A percentile compares a stretch with the other conserved stretches of the same genome.
These are phyloP conservation scores for Ogataea paraovalis DNA, from an alignment of 805 yeast genomes.

Conservation along the genomic window DNA sequence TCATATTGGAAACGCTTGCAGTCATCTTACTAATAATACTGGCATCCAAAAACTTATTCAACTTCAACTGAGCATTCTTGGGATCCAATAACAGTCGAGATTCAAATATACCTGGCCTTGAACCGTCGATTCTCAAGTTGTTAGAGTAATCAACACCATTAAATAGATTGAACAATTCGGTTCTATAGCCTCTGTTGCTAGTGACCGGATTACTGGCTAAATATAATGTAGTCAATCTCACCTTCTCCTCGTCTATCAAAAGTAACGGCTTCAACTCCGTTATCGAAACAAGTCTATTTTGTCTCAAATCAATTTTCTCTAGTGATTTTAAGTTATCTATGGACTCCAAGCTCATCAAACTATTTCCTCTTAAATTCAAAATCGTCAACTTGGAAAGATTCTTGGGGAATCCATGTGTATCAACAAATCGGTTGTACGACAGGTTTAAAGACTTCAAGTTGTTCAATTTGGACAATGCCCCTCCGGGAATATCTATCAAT, in stretches of 20 bases:
- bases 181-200: slow-evolving; percentile 40
- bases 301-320: slow-evolving; percentile 51
- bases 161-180: slow-evolving; percentile 51
- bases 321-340: slow-evolving; percentile 39
- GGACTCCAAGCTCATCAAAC: slow-evolving; percentile 38
- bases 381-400: slow-evolving; percentile 41
- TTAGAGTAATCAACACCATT: slow-evolving; percentile 50
- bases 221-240: slow-evolving; percentile 24
- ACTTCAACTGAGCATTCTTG: slow-evolving; percentile 40
- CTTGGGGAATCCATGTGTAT: slow-evolving; percentile 31
- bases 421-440: slow-evolving; percentile 43
- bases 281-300: slow-evolving; percentile 39
- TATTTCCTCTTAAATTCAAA: slow-evolving; percentile 49
- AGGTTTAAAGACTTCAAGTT: slow-evolving; percentile 50
- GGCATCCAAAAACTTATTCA: slow-evolving; percentile 38
- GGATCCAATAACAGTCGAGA: slow-evolving; percentile 49
- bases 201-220: slow-evolving; percentile 38
- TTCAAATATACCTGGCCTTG: slow-evolving; percentile 60
- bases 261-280: slow-evolving; percentile 39
- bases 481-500: slow-evolving; percentile 45
- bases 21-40: slow-evolving; percentile 34
- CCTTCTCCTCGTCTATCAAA: slow-evolving; percentile 22
- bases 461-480: slow-evolving; percentile 44
- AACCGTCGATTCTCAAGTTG: slow-evolving; percentile 50
- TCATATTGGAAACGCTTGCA: slow-evolving; percentile 35